Evolutionary conservation across 768 basidiomycete species (phyloP), one percentile per base, ranked within the genome.

Genomic region (Hemileccinum rubropunctum): DNA sequence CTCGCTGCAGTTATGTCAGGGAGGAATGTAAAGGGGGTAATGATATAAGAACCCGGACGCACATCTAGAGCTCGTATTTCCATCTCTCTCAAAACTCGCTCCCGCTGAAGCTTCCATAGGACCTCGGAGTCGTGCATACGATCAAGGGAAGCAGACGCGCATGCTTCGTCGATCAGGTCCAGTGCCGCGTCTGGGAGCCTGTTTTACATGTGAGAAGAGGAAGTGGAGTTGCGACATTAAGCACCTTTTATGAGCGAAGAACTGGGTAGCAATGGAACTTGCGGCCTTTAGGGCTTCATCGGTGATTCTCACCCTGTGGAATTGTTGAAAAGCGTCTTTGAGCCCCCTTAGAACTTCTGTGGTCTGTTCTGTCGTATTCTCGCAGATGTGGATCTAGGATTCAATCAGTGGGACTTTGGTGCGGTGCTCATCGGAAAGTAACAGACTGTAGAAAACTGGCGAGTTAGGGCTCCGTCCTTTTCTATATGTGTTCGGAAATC

Each of bases 231-330:
- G 6, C 23, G 23, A 23, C 13, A 35, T n/a, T 14, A 17, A 35
- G 10, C 13, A 35, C 50, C 50, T 45, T n/a, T 51, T 51, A 38
- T 51, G 50, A n/a, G 50, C 15, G 30, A 51, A 51, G 44, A 32
- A 51, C 43, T 39, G 50, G 5, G 34, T 33, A 36, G 50, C 43
- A 30, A 51, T 44, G 1, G 13, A 30, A 13, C 43, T 44, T 6
- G 50, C 50, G 9, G 27, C 43, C 38, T 38, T 44, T 18, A 51
- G 17, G 36, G 50, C 50, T 11, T 38, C 27, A 35, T 51, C 50
- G 27, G 45, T 38, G n/a, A 51, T 51, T 7, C 35, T 26, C 14
- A 51, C 18, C 12, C 34, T 43, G 23, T 51, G 50, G 30, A 51
- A 51, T 14, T n/a, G 33, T 30, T 51, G 21, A 14, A 51, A 20